A percentile compares a stretch with the other conserved stretches of the same genome.
These are phyloP conservation scores for Leccinellum rugosiceps DNA, from an alignment of 768 basidiomycete species.

Conservation along the genomic window DNA sequence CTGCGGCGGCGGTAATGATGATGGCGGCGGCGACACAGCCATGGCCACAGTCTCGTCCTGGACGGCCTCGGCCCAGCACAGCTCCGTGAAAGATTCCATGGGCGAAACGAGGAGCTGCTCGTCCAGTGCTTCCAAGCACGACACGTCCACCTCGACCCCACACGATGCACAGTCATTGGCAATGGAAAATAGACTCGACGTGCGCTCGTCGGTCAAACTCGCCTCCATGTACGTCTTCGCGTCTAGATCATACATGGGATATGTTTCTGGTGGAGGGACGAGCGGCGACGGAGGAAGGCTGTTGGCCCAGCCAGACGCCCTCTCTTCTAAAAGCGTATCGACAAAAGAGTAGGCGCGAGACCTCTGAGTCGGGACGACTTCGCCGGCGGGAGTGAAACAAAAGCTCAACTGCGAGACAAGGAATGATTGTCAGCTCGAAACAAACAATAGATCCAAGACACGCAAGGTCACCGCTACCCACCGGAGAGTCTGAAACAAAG, in stretches of 20 bases:
- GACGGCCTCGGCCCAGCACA: constrained; percentile 39
- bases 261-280: constrained; percentile 1
- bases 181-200: constrained; percentile 12
- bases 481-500: constrained; percentile 27
- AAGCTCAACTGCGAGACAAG: constrained; percentile 13
- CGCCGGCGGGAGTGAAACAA: constrained; percentile 22
- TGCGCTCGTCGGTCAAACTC: neutral
- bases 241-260: constrained; percentile 6
- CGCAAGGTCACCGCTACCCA: constrained; percentile 7
- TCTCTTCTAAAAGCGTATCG: constrained; percentile 10
- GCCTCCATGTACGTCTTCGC: constrained; percentile 4
- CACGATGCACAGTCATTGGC: constrained; percentile 25
- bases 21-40: neutral
- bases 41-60: constrained; percentile 17
- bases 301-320: constrained; percentile 20
- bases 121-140: constrained; percentile 37
- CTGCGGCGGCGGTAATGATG: neutral
- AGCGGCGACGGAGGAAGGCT: constrained; percentile 16
- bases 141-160: constrained; percentile 34
- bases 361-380: constrained; percentile 1
- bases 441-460: neutral
- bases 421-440: constrained; percentile 1
- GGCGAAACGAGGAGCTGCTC: constrained; percentile 40
- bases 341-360: constrained; percentile 15
- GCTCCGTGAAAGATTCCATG: constrained; percentile 36